phyloP scores from a whole-genome alignment of 2,329 filamentous ascomycete genomes.

The Microsporum ferrugineum region DNA sequence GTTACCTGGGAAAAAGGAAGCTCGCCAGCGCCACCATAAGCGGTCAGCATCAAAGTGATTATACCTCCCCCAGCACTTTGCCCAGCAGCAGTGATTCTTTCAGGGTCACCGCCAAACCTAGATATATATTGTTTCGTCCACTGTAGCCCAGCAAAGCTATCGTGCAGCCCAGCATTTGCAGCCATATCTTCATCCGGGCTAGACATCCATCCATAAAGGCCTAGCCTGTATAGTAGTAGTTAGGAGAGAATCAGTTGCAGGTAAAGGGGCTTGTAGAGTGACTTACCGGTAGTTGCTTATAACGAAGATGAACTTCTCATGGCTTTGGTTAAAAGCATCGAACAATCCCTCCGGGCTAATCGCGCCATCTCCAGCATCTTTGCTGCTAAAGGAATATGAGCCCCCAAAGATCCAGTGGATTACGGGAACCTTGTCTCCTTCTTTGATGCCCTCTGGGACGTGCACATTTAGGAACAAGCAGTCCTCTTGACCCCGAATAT shows the following conservation, averaged over 20 bases:
- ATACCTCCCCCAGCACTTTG: slow-evolving; percentile 7
- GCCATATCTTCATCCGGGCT: slow-evolving; percentile 6
- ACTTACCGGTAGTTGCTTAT: slow-evolving; percentile 10
- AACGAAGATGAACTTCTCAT: slow-evolving; percentile 10
- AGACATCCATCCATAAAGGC: slow-evolving; percentile 9
- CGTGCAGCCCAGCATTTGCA: slow-evolving; percentile 9
- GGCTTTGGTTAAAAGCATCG: neutral
- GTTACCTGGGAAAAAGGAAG: neutral
- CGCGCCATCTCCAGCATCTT: neutral
- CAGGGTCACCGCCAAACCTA: slow-evolving; percentile 11
- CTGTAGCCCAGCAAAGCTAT: slow-evolving; percentile 5
- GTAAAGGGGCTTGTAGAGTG: neutral
- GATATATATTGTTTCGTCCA: slow-evolving; percentile 10
- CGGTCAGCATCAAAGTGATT: slow-evolving; percentile 6
- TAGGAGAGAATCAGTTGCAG: neutral
- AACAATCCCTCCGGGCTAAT: slow-evolving; percentile 5
- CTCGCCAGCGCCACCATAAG: neutral
- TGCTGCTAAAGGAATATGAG: slow-evolving; percentile 7
- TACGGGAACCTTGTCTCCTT: slow-evolving; percentile 8
- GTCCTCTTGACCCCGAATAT: slow-evolving; percentile 9
- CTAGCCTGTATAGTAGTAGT: slow-evolving; percentile 1
- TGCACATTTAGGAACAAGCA: slow-evolving; percentile 12
- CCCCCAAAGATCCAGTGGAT: slow-evolving; percentile 11
- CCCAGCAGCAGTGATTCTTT: slow-evolving; percentile 7
- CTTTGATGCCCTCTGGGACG: slow-evolving; percentile 8